Evolutionary conservation across 352 stramenopile genomes (phyloP).

Genomic region (Elongisporangium anandrum): DNA sequence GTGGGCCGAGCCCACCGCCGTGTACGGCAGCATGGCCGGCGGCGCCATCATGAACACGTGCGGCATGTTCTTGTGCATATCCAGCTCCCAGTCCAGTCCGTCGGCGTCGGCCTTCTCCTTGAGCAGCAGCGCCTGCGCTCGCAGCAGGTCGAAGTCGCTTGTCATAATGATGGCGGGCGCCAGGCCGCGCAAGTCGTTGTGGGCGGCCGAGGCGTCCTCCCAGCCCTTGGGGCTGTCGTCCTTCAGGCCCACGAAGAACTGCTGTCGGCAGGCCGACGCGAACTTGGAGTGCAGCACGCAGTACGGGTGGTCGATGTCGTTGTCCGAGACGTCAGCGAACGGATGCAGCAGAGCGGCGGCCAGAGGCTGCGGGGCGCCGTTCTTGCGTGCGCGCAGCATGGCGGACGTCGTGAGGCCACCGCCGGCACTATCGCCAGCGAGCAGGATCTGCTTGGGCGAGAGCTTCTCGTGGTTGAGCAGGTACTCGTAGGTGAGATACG

Average conservation of each 20-base stretch:
- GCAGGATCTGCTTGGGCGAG: slow-evolving; percentile 2
- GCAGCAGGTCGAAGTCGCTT: slow-evolving; percentile 44
- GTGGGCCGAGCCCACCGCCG: slow-evolving; percentile 30
- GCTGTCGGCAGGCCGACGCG: no score
- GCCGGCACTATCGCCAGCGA: no score
- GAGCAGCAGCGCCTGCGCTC: slow-evolving; percentile 30
- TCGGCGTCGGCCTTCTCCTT: slow-evolving; percentile 20
- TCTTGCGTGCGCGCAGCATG: no score
- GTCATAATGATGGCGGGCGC: slow-evolving; percentile 41
- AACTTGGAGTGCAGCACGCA: no score
- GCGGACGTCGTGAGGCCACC: no score
- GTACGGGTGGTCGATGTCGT: no score
- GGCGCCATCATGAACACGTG: slow-evolving; percentile 62
- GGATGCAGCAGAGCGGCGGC: no score
- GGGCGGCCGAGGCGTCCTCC: slow-evolving; percentile 32
- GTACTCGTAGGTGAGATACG: slow-evolving; percentile 14
- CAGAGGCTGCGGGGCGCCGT: no score
- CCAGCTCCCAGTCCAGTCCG: slow-evolving; percentile 28
- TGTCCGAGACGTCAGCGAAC: no score
- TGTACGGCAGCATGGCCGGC: slow-evolving; percentile 39
- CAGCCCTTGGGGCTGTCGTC: slow-evolving; percentile 1
- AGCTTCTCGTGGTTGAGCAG: slow-evolving; percentile 8
- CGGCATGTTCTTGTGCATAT: slow-evolving; percentile 49
- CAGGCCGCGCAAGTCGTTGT: slow-evolving; percentile 32
- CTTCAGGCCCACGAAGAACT: no score